Percentiles rank a stretch among this genome's conserved stretches.
These are phyloP conservation scores for Exophiala bonariae DNA, from an alignment of 2,329 filamentous ascomycete genomes.

Conservation along the genomic window DNA sequence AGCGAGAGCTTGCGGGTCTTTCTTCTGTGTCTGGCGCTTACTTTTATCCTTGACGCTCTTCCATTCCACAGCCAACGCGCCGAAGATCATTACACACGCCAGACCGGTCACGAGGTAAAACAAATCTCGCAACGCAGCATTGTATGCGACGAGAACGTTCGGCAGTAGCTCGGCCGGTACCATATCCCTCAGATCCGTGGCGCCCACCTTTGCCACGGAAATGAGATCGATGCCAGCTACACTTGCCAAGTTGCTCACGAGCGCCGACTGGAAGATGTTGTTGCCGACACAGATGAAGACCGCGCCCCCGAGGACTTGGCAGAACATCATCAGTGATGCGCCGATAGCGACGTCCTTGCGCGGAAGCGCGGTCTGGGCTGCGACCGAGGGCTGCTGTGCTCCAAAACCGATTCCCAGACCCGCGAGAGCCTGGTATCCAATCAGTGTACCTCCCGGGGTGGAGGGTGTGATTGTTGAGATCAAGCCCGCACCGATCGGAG, in stretches of 20 bases:
- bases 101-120: conserved; percentile 30
- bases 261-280: conserved; percentile 30
- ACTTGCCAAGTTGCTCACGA: conserved; percentile 19
- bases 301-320: conserved; percentile 36
- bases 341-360: conserved; percentile 29
- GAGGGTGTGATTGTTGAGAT: conserved; percentile 32
- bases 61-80: conserved; percentile 31
- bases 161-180: conserved; percentile 29
- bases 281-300: conserved; percentile 34
- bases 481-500: conserved; percentile 31
- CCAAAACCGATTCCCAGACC: conserved; percentile 28
- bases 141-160: conserved; percentile 31
- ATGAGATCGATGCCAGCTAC: conserved; percentile 25
- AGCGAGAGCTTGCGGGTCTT: too few relatives aligned
- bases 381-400: conserved; percentile 29
- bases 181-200: conserved; percentile 27
- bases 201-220: conserved; percentile 29
- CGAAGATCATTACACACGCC: conserved; percentile 27
- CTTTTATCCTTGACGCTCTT: conserved; percentile 26
- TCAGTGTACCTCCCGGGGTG: conserved; percentile 26
- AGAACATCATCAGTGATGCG: conserved; percentile 32
- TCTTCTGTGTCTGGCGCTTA: neutral
- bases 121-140: conserved; percentile 7
- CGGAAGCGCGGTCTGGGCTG: conserved; percentile 29
- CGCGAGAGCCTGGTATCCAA: conserved; percentile 36